A percentile compares a stretch with the other conserved stretches of the same genome.
These are phyloP conservation scores for Penicillium antarcticum DNA, from an alignment of 495 filamentous ascomycete genomes.

Conservation along the genomic window DNA sequence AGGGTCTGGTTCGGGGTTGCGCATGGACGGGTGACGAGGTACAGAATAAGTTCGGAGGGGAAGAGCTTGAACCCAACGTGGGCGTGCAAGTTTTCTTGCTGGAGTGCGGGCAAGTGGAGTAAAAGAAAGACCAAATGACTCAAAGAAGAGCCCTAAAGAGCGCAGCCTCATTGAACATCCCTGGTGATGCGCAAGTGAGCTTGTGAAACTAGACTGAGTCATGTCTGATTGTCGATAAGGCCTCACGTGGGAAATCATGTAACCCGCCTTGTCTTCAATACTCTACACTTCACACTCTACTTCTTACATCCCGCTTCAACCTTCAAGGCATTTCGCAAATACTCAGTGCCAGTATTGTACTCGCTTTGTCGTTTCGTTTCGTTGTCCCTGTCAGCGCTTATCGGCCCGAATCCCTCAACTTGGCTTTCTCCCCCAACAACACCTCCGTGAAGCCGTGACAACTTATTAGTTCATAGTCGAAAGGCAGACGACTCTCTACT, in stretches of 20 bases:
- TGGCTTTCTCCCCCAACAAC: constrained; percentile 27
- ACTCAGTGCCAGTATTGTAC: not conserved
- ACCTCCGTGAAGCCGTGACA: constrained; percentile 11
- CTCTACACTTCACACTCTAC: constrained; percentile 17
- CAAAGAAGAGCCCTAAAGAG: constrained; percentile 12
- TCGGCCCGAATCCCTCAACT: constrained; percentile 22
- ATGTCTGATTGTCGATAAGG: constrained; percentile 22
- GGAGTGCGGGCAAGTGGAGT: constrained; percentile 16
- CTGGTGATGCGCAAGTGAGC: not conserved
- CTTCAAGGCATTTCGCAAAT: not conserved
- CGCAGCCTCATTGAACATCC: constrained; percentile 23
- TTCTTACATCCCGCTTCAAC: not conserved
- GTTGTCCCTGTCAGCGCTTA: not conserved
- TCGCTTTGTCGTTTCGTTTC: not conserved
- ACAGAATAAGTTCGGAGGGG: constrained; percentile 6
- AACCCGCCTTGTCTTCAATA: constrained; percentile 6
- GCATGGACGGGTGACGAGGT: constrained; percentile 28
- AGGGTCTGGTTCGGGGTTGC: constrained; percentile 16
- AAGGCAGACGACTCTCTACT: constrained; percentile 11
- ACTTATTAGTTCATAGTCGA: too few relatives aligned
- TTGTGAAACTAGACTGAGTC: constrained; percentile 8
- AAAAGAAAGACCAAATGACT: constrained; percentile 13
- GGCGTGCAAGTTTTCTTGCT: constrained; percentile 8
- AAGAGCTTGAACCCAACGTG: constrained; percentile 6
- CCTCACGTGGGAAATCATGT: constrained; percentile 22